phyloP scores from a whole-genome alignment of 805 yeast genomes.

The Spathaspora gorwiae region DNA sequence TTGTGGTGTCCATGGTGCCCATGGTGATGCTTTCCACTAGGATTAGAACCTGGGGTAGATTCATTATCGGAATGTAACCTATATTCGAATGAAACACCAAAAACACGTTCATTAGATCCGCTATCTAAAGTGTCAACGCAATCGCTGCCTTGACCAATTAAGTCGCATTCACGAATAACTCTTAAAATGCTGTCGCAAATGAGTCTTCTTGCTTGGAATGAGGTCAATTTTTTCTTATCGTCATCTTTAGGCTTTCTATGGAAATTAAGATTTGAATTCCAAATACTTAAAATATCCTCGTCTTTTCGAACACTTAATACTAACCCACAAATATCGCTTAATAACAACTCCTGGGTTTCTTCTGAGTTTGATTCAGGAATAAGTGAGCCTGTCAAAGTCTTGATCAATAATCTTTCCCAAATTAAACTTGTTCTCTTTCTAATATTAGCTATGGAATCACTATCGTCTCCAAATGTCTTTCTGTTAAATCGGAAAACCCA shows the following conservation, averaged over 20 bases:
- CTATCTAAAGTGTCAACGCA: constrained; percentile 26
- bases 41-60: background rate
- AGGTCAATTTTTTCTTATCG: constrained; percentile 25
- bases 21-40: background rate
- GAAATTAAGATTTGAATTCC: constrained; percentile 52
- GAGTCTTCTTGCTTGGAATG: constrained; percentile 42
- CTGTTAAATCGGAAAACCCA: constrained; percentile 51
- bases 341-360: constrained; percentile 33
- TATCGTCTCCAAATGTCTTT: constrained; percentile 5
- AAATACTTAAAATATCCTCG: constrained; percentile 55
- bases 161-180: constrained; percentile 45
- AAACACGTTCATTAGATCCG: constrained; percentile 38
- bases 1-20: background rate
- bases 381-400: constrained; percentile 47
- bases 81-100: constrained; percentile 45
- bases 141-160: constrained; percentile 34
- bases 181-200: constrained; percentile 45
- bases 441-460: constrained; percentile 14
- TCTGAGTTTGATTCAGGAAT: constrained; percentile 30
- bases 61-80: constrained; percentile 40
- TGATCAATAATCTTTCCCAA: constrained; percentile 55
- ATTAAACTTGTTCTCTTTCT: constrained; percentile 38
- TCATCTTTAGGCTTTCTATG: constrained; percentile 20
- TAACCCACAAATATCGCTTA: constrained; percentile 54
- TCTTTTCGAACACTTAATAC: constrained; percentile 56